Evolutionary conservation across 805 yeast genomes (phyloP).

Genomic region (Yamadazyma olivae): DNA sequence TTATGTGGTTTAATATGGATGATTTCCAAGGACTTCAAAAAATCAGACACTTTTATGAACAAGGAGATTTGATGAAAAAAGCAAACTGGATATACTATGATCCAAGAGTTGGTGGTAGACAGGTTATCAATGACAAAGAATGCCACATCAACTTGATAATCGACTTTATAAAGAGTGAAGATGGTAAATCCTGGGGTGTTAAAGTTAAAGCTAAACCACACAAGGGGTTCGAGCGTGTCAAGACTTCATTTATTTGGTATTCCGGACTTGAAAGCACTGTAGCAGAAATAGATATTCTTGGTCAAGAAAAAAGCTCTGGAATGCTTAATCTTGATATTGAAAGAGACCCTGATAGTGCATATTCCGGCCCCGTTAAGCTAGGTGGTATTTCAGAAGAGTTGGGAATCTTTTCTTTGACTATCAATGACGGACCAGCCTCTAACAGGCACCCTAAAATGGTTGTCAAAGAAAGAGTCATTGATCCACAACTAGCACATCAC

Average conservation of each 20-base stretch:
- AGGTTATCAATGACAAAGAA: slow-evolving; percentile 65
- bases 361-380: slow-evolving; percentile 37
- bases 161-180: slow-evolving; percentile 70
- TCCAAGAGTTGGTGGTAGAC: slow-evolving; percentile 83
- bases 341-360: slow-evolving; percentile 21
- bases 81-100: slow-evolving; percentile 90
- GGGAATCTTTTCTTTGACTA: slow-evolving; percentile 58
- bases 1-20: slow-evolving; percentile 84
- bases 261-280: slow-evolving; percentile 67
- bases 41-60: slow-evolving; percentile 75
- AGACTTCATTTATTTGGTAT: slow-evolving; percentile 72
- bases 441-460: slow-evolving; percentile 44
- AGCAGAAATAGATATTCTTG: slow-evolving; percentile 7
- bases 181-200: slow-evolving; percentile 78
- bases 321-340: slow-evolving; percentile 10
- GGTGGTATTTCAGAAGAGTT: slow-evolving; percentile 56
- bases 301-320: slow-evolving; percentile 9
- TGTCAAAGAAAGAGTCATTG: slow-evolving; percentile 27
- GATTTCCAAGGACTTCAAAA: slow-evolving; percentile 48
- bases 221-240: slow-evolving; percentile 42
- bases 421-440: slow-evolving; percentile 53
- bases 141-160: slow-evolving; percentile 61
- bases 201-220: slow-evolving; percentile 66
- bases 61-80: slow-evolving; percentile 61
- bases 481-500: slow-evolving; percentile 64